These are phyloP conservation scores for Myxozyma geophila DNA, from an alignment of 805 yeast species.

Conservation along the genomic window DNA sequence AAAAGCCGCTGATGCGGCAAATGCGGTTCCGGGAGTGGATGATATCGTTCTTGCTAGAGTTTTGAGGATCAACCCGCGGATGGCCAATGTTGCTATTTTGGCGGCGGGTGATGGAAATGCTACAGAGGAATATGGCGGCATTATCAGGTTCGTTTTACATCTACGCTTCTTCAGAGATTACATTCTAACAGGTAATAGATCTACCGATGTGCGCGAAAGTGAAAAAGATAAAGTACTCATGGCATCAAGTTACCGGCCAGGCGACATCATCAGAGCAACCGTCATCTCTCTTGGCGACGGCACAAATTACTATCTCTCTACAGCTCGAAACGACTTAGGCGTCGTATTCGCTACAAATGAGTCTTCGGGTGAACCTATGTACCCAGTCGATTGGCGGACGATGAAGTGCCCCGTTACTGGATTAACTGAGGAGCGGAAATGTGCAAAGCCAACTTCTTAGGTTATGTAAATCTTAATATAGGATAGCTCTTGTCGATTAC, in stretches of 20 bases:
- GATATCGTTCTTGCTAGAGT: slow-evolving; percentile 81
- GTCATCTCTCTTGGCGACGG: slow-evolving; percentile 90
- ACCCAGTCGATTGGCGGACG: slow-evolving; percentile 93
- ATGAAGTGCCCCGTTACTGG: slow-evolving; percentile 85
- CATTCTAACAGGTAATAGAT: background rate
- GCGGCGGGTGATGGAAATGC: slow-evolving; percentile 59
- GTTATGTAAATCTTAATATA: background rate
- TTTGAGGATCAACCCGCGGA: slow-evolving; percentile 64
- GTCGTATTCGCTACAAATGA: slow-evolving; percentile 83
- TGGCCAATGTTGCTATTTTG: slow-evolving; percentile 78
- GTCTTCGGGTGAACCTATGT: slow-evolving; percentile 74
- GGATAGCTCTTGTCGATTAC: no score
- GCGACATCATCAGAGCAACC: slow-evolving; percentile 84
- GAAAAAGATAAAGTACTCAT: slow-evolving; percentile 87
- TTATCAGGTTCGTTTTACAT: slow-evolving; percentile 34
- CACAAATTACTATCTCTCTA: slow-evolving; percentile 81
- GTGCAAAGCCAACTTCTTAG: slow-evolving; percentile 72
- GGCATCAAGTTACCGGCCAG: slow-evolving; percentile 81
- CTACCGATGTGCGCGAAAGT: slow-evolving; percentile 78
- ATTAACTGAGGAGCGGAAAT: slow-evolving; percentile 74
- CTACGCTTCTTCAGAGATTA: background rate
- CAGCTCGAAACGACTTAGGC: slow-evolving; percentile 90
- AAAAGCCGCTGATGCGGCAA: slow-evolving; percentile 30
- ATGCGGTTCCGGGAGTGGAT: slow-evolving; percentile 72
- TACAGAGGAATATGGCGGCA: slow-evolving; percentile 39